These are phyloP conservation scores for Talaromyces piceae DNA, from an alignment of 2,329 filamentous ascomycete genomes.

Conservation along the genomic window DNA sequence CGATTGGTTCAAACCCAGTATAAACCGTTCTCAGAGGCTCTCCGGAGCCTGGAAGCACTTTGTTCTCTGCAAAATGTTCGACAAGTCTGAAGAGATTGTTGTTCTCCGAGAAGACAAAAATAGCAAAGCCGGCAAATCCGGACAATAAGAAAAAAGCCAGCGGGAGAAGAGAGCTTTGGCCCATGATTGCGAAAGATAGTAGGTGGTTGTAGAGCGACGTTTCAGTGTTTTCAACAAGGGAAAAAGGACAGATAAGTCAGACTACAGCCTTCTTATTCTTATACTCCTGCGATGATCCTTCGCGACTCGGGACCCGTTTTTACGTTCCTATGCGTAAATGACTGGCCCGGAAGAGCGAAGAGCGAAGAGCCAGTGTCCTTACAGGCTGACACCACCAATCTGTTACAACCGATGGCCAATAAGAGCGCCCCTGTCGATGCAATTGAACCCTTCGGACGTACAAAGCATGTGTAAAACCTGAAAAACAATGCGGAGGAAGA, in stretches of 20 bases:
- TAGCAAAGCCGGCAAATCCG: slow-evolving; percentile 24
- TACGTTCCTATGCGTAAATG: neutral
- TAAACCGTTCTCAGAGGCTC: slow-evolving; percentile 22
- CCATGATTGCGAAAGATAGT: neutral
- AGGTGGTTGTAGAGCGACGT: neutral
- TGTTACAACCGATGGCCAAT: neutral
- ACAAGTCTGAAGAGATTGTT: slow-evolving; percentile 24
- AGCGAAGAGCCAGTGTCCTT: too few relatives aligned
- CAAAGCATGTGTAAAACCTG: neutral
- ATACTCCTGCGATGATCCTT: neutral
- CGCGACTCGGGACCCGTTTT: neutral
- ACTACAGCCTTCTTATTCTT: neutral
- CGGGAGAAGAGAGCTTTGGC: neutral
- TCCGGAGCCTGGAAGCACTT: slow-evolving; percentile 9
- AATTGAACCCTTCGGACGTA: neutral
- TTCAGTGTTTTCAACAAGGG: too few relatives aligned
- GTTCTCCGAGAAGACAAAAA: slow-evolving; percentile 26
- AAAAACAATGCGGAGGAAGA: neutral
- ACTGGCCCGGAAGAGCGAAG: neutral
- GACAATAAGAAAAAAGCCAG: slow-evolving; percentile 22
- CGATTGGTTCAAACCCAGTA: slow-evolving; percentile 27
- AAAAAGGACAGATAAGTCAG: neutral
- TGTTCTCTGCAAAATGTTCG: slow-evolving; percentile 21
- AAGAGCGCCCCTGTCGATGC: neutral
- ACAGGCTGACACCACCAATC: neutral